Evolutionary conservation across 179 eudicot genomes (phyloP), one percentile per base, ranked within the genome.

Genomic region (Beta macrorhiza): DNA sequence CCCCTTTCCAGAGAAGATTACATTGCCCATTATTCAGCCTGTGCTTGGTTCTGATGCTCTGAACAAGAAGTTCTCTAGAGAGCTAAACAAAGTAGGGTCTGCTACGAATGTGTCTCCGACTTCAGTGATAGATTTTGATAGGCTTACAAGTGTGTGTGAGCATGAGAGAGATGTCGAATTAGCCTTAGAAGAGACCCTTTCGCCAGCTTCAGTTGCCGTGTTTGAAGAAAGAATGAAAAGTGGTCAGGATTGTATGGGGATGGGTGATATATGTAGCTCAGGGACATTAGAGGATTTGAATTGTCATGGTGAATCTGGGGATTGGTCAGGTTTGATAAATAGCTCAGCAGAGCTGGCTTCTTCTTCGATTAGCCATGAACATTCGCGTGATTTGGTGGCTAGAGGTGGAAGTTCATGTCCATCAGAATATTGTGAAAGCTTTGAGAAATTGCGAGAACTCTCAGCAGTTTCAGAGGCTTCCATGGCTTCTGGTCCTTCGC

Each of bases 11-110:
- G 90, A 87, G 67, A 90, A 72, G 32, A 76, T 88, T 64, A 71
- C 87, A 5, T 72, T 94, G 79, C 99, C 99, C 6, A 89, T 97
- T 9, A 91, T 92, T 8, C 97, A 92, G 45, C 99, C 99, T 4
- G 89, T 97, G 37, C 74, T 85, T 44, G 88, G 90, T 19, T 72
- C 89, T 47, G 91, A 91, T 77, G 76, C 75, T 68, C n/a, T 83
- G 72, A 91, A 76, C 82, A 80, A 32, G 73, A 89, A 86, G 85
- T 90, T 87, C 25, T 86, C 93, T 6, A 91, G 87, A 73, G 95
- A 92, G 86, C 79, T 90, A 8, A 79, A 37, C 7, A 86, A 84
- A 78, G 80, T 83, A 55, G 87, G 77, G 65, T 83, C 73, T 76
- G 82, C 82, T 79, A 84, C 82, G 7, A 84, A 85, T 71, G 89